Base-by-base conservation (phyloP, 768 basidiomycete genomes). In the Pleurotus djamor region DNA sequence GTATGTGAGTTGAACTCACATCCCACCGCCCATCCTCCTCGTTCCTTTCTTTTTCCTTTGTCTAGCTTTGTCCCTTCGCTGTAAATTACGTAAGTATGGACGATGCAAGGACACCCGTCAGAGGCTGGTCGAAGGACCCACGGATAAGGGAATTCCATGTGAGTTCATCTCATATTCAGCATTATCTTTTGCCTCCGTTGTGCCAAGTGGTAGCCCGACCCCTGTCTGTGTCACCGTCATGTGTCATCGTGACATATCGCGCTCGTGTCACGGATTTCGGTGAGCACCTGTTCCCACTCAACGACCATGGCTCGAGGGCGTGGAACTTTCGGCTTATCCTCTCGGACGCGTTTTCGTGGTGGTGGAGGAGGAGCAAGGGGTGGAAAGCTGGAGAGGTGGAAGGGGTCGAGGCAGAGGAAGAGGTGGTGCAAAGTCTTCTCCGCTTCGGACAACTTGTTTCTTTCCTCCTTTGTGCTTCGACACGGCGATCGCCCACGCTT, bases 271-370 rank as follows among this genome's bases (percentile, higher is more conserved):
- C 21, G 5, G n/a, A n/a, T n/a, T n/a, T n/a, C n/a, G n/a, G n/a
- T n/a, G n/a, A n/a, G n/a, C n/a, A n/a, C n/a, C 17, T 47, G 17
- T 17, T 7, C 43, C 59, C 47, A 61, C 59, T 61, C 63, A 48
- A 57, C 49, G 37, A 48, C 58, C 44, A 82, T 82, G 80, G 81
- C 80, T 52, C 76, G 82, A 66, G 84, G 86, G 50, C 76, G 79
- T 37, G 78, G 81, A 35, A 75, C 74, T 21, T 87, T 88, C 69
- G 86, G 85, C 10, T 75, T 86, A 32, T 74, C 84, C 8, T 83
- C 83, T 57, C 80, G 79, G 51, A 74, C 78, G 52, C 76, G 79
- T 33, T 83, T 76, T 69, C 75, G 84, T 16, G 78, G 77, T 48
- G 76, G 78, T 28, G 75, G 72, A 44, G 78, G 82, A 36, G 9